Percentiles rank a stretch among this genome's conserved stretches.
Evolutionary conservation across 2,329 filamentous ascomycete species (phyloP).

Genomic region (Ophidiomyces ophidiicola): DNA sequence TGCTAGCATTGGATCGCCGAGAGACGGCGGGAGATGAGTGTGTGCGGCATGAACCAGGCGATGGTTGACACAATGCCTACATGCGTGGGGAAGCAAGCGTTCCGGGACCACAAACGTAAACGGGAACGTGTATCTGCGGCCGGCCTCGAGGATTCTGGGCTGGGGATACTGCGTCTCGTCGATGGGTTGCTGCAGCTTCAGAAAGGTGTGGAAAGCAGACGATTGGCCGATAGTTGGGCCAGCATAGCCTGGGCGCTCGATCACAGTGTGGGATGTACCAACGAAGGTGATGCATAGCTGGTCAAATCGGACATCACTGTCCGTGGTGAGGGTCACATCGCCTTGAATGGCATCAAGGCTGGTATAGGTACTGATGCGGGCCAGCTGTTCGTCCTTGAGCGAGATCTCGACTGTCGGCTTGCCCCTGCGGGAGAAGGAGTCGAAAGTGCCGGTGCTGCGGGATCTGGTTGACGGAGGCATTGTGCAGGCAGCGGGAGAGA

Average conservation of each 20-base stretch:
- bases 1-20: slow-evolving; percentile 47
- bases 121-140: slow-evolving; percentile 45
- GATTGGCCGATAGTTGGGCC: slow-evolving; percentile 43
- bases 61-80: slow-evolving; percentile 42
- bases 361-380: slow-evolving; percentile 19
- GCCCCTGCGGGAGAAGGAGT: slow-evolving; percentile 5
- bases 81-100: slow-evolving; percentile 47
- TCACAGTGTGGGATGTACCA: slow-evolving; percentile 39
- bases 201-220: slow-evolving; percentile 48
- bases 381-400: slow-evolving; percentile 3
- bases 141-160: slow-evolving; percentile 43
- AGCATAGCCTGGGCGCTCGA: slow-evolving; percentile 43
- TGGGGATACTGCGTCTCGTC: slow-evolving; percentile 42
- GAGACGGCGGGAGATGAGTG: slow-evolving; percentile 47
- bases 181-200: slow-evolving; percentile 51
- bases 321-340: slow-evolving; percentile 20
- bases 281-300: slow-evolving; percentile 23
- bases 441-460: slow-evolving; percentile 5
- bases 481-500: no score
- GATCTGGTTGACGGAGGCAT: slow-evolving; percentile 2
- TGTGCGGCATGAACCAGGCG: slow-evolving; percentile 44
- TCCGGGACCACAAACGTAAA: slow-evolving; percentile 54
- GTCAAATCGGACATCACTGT: slow-evolving; percentile 22
- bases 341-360: slow-evolving; percentile 25
- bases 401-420: slow-evolving; percentile 10